Percentiles rank a stretch among this genome's conserved stretches.
phyloP scores from a whole-genome alignment of 2,329 filamentous ascomycete genomes.

The Colletotrichum graminicola region DNA sequence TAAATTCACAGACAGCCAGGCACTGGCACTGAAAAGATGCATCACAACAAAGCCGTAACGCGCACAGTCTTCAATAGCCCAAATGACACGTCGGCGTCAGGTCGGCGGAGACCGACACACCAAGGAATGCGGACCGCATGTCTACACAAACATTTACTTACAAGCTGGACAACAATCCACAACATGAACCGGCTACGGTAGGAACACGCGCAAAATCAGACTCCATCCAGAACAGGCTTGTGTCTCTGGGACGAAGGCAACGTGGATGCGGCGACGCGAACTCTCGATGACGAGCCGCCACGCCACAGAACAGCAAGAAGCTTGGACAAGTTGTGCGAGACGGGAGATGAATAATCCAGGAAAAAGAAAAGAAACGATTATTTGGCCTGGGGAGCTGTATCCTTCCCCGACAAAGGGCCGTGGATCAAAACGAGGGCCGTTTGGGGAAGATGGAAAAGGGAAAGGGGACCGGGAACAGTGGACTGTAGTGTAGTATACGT shows the following conservation, averaged over 20 bases:
- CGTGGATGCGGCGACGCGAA: not conserved
- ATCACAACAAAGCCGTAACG: not conserved
- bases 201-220: not conserved
- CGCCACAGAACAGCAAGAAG: slow-evolving; percentile 9
- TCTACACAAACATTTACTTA: not conserved
- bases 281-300: not conserved
- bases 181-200: not conserved
- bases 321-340: slow-evolving; percentile 9
- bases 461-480: not conserved
- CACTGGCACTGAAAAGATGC: not conserved
- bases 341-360: slow-evolving; percentile 25
- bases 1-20: not conserved
- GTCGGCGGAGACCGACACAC: slow-evolving; percentile 3
- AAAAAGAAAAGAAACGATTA: not conserved
- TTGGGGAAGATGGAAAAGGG: not conserved
- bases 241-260: not conserved
- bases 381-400: not conserved
- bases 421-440: not conserved
- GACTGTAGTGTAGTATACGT: not conserved
- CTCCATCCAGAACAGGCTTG: not conserved
- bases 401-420: not conserved
- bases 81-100: not conserved
- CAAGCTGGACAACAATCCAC: not conserved
- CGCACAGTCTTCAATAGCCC: not conserved
- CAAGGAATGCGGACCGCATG: not conserved